Percentiles rank a stretch among this genome's conserved stretches.
Evolutionary conservation across 2,329 filamentous ascomycete genomes (phyloP).

Genomic region (Lasiodiplodia citricola): DNA sequence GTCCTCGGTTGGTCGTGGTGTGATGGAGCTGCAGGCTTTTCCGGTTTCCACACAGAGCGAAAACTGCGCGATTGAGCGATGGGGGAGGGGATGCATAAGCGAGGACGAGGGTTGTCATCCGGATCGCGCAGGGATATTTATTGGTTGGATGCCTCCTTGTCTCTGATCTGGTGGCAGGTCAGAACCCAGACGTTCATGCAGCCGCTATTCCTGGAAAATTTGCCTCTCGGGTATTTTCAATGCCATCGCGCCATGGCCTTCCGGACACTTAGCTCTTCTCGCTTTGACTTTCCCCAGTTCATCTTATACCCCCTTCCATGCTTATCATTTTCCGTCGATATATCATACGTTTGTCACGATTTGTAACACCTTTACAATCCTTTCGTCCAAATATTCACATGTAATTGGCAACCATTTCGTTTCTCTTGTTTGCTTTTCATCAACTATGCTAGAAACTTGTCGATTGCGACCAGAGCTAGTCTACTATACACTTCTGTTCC

Average conservation of each 20-base stretch:
- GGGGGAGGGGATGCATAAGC: neutral
- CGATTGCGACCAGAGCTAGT: neutral
- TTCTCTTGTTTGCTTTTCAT: neutral
- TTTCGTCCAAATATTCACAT: neutral
- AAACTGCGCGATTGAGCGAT: neutral
- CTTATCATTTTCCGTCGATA: neutral
- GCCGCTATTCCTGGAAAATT: neutral
- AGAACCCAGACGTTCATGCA: neutral
- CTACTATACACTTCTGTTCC: neutral
- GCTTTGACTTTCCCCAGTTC: neutral
- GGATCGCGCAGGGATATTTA: constrained; percentile 1
- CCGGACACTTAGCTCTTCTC: neutral
- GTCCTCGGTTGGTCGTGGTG: neutral
- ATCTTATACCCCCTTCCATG: neutral
- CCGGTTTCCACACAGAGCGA: neutral
- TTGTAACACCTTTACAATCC: neutral
- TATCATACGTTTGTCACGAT: neutral
- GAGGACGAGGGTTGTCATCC: neutral
- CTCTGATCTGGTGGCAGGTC: neutral
- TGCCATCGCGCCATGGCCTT: neutral
- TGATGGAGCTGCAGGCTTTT: neutral
- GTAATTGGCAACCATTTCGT: neutral
- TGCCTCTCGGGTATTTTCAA: neutral
- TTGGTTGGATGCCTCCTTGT: neutral
- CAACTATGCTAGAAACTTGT: neutral